Percentiles rank a stretch among this genome's conserved stretches.
Evolutionary conservation across 148 eudicot species (phyloP).

Genomic region (Persicaria maculosa): DNA sequence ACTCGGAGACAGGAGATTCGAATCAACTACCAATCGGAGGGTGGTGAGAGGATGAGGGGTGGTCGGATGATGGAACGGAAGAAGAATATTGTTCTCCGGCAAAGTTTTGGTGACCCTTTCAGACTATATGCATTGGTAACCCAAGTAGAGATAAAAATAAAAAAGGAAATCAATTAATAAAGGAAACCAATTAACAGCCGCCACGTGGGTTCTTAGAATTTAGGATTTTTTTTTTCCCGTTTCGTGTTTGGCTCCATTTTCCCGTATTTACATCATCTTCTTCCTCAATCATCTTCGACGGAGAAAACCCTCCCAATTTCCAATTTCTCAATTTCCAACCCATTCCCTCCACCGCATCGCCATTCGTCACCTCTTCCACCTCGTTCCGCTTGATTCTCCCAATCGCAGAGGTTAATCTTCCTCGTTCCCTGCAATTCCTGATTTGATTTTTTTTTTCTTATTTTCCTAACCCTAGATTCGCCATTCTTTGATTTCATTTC

Average conservation of each 20-base stretch:
- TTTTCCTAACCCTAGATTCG: conserved; percentile 5
- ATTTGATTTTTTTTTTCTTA: not conserved
- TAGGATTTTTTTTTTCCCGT: not conserved
- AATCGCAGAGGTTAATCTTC: not conserved
- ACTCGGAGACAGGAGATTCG: no score
- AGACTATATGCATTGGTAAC: no score
- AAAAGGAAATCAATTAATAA: no score
- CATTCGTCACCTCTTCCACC: not conserved
- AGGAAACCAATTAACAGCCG: no score
- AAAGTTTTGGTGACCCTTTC: no score
- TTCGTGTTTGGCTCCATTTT: not conserved
- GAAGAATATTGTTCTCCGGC: no score
- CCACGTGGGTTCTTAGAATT: no score
- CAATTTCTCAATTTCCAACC: conserved; percentile 1
- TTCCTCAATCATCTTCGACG: conserved; percentile 1
- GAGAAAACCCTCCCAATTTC: not conserved
- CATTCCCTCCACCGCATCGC: not conserved
- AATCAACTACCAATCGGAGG: no score
- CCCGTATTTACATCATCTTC: not conserved
- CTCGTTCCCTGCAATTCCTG: not conserved
- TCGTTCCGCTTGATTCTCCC: not conserved
- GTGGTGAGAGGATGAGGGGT: no score
- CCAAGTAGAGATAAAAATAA: no score
- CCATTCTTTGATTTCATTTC: not conserved
- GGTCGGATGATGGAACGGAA: no score